Base-by-base conservation (phyloP, 257 asterid species). In the Solanum lycopersicoides region DNA sequence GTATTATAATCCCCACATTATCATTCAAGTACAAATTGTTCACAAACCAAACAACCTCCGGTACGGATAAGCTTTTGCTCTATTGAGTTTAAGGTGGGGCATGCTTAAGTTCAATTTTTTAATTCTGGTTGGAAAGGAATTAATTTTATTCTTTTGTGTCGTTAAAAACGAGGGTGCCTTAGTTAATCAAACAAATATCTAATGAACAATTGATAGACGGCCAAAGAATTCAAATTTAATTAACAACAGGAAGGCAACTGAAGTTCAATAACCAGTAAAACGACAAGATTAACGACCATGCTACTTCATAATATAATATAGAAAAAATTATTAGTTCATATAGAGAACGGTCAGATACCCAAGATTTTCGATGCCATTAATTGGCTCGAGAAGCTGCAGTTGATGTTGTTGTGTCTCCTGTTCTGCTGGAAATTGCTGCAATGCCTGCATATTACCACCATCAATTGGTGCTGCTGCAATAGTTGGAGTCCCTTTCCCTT, bases 321-420 rank as follows among this genome's bases (percentile, higher is more conserved):
- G 83, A 14, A 76, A 44, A 34, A 45, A 77, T 25, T 44, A 77
- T 77, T 77, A 77, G 63, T 44, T 44, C 84, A 25, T 16, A 47
- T 28, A 9, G 59, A 42, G 37, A 44, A 77, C 30, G 5, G 39
- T 77, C 39, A 44, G 53, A 77, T 94, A 95, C 98, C 99, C 99
- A 50, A 94, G 89, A 88, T 93, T 95, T 73, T 92, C 95, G 73
- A 94, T 91, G 92, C 98, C 94, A 79, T 93, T 95, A 89, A 93
- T 92, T 12, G 96, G 94, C 86, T 96, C 99, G 88, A 95, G 92
- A 90, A 93, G 95, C 94, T 95, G 98, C 92, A 95, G 88, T 50
- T 96, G 98, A 92, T 77, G 84, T 80, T 90, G 92, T 42, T 89
- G 95, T 9, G 89, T 94, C 83, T 95, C 95, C 88, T 92, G 93